phyloP scores from a whole-genome alignment of 228 moss, liverwort and hornwort species.

The Sphagnum magellanicum region DNA sequence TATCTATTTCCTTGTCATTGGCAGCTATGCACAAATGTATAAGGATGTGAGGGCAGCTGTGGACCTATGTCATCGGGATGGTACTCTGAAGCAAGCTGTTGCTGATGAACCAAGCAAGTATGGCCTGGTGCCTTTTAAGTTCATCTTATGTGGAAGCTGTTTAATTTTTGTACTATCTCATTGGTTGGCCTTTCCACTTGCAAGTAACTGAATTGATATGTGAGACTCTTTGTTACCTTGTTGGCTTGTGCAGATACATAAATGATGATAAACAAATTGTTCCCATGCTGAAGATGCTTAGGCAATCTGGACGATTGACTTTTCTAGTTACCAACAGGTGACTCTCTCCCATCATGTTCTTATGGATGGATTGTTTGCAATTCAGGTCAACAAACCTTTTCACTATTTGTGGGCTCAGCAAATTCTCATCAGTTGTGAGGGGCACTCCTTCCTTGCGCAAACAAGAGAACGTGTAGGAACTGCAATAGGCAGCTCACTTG shows the following conservation, averaged over 20 bases:
- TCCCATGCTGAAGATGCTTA: conserved; percentile 93
- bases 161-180: no score
- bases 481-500: no score
- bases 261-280: conserved; percentile 66
- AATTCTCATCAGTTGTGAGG: no score
- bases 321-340: conserved; percentile 97
- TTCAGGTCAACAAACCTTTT: no score
- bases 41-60: conserved; percentile 87
- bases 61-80: conserved; percentile 89
- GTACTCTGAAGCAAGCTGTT: conserved; percentile 90
- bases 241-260: conserved; percentile 58
- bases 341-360: conserved; percentile 2
- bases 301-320: conserved; percentile 78
- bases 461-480: no score
- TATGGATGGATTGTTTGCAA: neutral
- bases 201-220: no score
- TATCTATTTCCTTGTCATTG: conserved; percentile 1
- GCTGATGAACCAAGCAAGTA: conserved; percentile 81
- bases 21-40: conserved; percentile 84
- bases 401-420: no score
- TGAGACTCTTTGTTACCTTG: no score
- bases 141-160: no score
- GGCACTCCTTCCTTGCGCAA: no score
- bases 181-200: no score
- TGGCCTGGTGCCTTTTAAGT: no score